These are phyloP conservation scores for Starmerella vaccinii DNA, from an alignment of 805 yeast genomes.

Conservation along the genomic window DNA sequence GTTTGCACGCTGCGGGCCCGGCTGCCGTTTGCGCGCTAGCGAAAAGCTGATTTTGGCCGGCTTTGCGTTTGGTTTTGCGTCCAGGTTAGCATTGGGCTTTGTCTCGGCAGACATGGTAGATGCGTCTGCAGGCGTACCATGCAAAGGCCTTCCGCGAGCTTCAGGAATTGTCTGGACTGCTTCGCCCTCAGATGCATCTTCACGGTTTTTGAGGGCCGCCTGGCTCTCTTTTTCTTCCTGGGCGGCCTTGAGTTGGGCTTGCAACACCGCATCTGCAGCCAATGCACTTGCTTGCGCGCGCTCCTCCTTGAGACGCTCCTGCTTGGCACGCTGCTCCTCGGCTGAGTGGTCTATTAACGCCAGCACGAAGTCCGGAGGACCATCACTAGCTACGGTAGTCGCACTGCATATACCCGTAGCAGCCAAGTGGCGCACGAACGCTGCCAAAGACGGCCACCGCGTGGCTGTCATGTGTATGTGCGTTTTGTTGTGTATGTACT, in stretches of 20 bases:
- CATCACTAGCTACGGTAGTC: not conserved
- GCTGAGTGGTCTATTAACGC: slow-evolving; percentile 5
- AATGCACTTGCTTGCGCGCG: not conserved
- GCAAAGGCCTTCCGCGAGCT: no score
- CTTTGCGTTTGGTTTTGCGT: not conserved
- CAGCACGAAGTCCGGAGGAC: slow-evolving; percentile 10
- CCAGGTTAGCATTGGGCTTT: no score
- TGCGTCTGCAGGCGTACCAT: no score
- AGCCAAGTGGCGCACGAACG: slow-evolving; percentile 49
- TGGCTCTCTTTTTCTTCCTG: not conserved
- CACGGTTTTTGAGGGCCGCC: not conserved
- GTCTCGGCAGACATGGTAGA: no score
- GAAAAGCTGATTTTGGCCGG: slow-evolving; percentile 5
- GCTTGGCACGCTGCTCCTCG: not conserved
- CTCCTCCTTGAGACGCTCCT: not conserved
- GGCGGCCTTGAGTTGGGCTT: slow-evolving; percentile 1
- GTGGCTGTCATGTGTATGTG: slow-evolving; percentile 92
- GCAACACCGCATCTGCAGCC: not conserved
- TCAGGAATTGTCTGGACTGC: no score
- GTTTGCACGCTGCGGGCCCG: not conserved
- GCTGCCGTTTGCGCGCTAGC: not conserved
- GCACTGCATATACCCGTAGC: slow-evolving; percentile 29
- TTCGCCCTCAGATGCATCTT: no score
- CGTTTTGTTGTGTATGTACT: slow-evolving; percentile 67
- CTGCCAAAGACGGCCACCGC: slow-evolving; percentile 58